Base-by-base conservation (phyloP, 345 rosid species). In the Kernera saxatilis region DNA sequence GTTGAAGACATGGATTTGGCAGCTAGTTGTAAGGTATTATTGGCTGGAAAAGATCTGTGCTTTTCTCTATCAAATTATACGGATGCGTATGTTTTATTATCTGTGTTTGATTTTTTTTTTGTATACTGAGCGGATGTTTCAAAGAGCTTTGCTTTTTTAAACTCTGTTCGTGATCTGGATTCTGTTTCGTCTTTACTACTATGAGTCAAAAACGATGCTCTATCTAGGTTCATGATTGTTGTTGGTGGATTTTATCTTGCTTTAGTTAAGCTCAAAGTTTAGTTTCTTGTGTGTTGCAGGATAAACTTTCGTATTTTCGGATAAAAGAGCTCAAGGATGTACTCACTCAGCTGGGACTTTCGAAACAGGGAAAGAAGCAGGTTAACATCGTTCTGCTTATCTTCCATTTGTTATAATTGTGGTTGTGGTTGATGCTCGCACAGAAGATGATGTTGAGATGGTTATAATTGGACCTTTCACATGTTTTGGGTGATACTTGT, bases 281-380 rank as follows among this genome's bases (percentile, higher is more conserved):
- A 8, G 33, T 54, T 62, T 37, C 4, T 15, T 48, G 40, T 63
- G 51, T 70, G n/a, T 56, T 82, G 66, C 73, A 94, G 99, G 96
- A 89, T 8, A 89, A 91, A 46, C 78, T 94, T 81, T 80, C 87
- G 8, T 82, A 83, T 74, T 94, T 94, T 67, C 89, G 99, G 61
- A 88, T 94, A 66, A 94, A 86, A 78, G 99, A 94, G 85, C 96
- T 94, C 35, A 94, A 94, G 86, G 96, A 91, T 84, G 93, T 90
- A 68, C 86, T 94, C n/a, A 82, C 88, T 65, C 88, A 84, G 57
- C 76, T 94, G 46, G 92, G 96, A 62, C 96, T 91, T 67, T 86
- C 99, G 52, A 94, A 94, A 81, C 99, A 94, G 78, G 99, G 99
- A 62, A 91, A 87, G 84, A 94, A 91, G 72, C 98, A 91, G 96